Percentiles rank a stretch among this genome's conserved stretches.
Evolutionary conservation across 805 yeast species (phyloP).

Genomic region (Pichia cephalocereana): DNA sequence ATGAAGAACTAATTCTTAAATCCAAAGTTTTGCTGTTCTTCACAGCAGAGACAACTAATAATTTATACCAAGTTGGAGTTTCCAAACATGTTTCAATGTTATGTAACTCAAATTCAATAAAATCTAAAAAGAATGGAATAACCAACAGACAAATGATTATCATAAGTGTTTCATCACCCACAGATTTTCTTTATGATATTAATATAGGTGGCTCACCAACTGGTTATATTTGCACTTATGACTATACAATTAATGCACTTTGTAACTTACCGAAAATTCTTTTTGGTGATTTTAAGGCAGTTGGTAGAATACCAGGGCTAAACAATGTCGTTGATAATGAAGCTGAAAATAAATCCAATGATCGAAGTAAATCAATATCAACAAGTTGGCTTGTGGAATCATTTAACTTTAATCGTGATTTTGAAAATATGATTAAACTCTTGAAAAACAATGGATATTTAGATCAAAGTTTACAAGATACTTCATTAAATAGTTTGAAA

Average conservation of each 20-base stretch:
- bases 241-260: constrained; percentile 45
- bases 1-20: constrained; percentile 44
- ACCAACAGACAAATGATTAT: constrained; percentile 43
- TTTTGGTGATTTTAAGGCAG: constrained; percentile 44
- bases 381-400: constrained; percentile 48
- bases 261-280: constrained; percentile 40
- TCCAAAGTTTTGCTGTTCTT: constrained; percentile 42
- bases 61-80: constrained; percentile 54
- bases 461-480: background rate
- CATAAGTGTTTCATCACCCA: constrained; percentile 52
- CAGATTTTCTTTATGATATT: constrained; percentile 36
- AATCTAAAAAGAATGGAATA: constrained; percentile 21
- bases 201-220: constrained; percentile 40
- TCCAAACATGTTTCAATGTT: constrained; percentile 48
- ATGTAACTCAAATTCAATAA: constrained; percentile 31
- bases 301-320: constrained; percentile 52
- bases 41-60: constrained; percentile 51
- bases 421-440: constrained; percentile 40
- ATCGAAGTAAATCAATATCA: background rate
- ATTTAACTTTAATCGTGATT: constrained; percentile 42
- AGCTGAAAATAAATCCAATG: background rate
- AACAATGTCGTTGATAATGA: background rate
- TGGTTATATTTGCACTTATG: constrained; percentile 53
- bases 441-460: constrained; percentile 30
- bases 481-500: constrained; percentile 16